Evolutionary conservation across 2,329 filamentous ascomycete species (phyloP).

Genomic region (Aspergillus candidus): DNA sequence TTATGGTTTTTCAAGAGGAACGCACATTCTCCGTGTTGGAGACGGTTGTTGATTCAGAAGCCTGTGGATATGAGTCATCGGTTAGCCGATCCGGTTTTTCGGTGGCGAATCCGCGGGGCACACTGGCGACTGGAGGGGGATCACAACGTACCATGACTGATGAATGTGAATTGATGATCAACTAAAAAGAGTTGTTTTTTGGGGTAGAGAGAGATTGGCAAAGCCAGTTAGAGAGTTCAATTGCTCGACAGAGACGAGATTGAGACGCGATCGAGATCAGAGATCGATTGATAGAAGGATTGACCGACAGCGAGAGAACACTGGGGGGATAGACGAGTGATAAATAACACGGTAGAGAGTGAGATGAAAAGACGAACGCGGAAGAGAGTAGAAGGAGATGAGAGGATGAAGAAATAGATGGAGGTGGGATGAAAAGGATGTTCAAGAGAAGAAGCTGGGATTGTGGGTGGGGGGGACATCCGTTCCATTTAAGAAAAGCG

Average conservation of each 20-base stretch:
- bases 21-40: slow-evolving; percentile 45
- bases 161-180: slow-evolving; percentile 11
- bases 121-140: not conserved
- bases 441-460: slow-evolving; percentile 1
- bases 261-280: slow-evolving; percentile 7
- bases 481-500: slow-evolving; percentile 16
- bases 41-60: slow-evolving; percentile 38
- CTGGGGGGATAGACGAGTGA: slow-evolving; percentile 4
- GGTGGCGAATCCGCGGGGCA: no score
- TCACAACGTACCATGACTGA: slow-evolving; percentile 5
- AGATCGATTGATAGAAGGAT: slow-evolving; percentile 12
- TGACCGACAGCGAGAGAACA: slow-evolving; percentile 1
- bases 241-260: slow-evolving; percentile 4
- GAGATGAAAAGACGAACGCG: not conserved
- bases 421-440: slow-evolving; percentile 17
- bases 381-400: slow-evolving; percentile 8
- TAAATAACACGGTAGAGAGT: slow-evolving; percentile 14
- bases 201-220: not conserved
- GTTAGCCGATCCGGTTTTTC: not conserved
- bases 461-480: slow-evolving; percentile 15
- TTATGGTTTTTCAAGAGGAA: slow-evolving; percentile 26
- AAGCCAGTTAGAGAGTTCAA: slow-evolving; percentile 4
- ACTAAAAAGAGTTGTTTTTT: slow-evolving; percentile 6
- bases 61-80: slow-evolving; percentile 35
- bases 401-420: slow-evolving; percentile 18